Evolutionary conservation across 768 basidiomycete genomes (phyloP), one percentile per base, ranked within the genome.

Genomic region (Boletus subcaerulescens): DNA sequence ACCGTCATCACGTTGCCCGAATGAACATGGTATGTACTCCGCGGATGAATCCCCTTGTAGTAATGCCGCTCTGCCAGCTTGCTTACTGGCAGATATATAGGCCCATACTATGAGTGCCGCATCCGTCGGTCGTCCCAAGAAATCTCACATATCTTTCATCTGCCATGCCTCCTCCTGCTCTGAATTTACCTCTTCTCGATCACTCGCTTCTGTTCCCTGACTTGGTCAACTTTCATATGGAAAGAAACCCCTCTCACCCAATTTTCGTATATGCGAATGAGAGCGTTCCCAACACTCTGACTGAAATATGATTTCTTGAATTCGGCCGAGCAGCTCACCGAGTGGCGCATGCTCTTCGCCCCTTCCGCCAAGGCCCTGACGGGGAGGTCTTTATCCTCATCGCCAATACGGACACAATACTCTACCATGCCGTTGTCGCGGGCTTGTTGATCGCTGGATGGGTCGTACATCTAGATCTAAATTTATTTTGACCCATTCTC

Each of bases 371-470:
- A 45, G 65, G 60, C 29, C 15, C 38, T 11, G 69, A 60, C 4
- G 57, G 48, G 6, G 56, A 69, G 4, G 50, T 67, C 5, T 60
- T 69, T 1, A 60, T 63, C 46, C 8, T 70, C 15, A 57, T 70
- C 0, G 67, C 61, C 4, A 65, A 66, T 6, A 60, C 55, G 0
- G 77, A 79, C 40, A 69, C 68, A 3, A 45, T 75, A 17, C 62
- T 72, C 14, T 67, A 76, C 44, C 71, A 74, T 42, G 66, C 71
- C 4, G 48, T 67, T 13, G 62, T 71, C 5, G 33, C 42, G 0
- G 76, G 76, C 8, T 68, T 79, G 42, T 64, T 76, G 3, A 62
- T 74, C 10, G 76, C 77, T 7, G 78, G 76, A 18, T 72, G 69
- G 53, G 48, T 69, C 0, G 71, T 71, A 52, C 31, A 66, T 58